Percentiles rank a stretch among this genome's conserved stretches.
Conservation (phyloP, 139 green algal genomes). For the Tetratostichococcus sp. region DNA sequence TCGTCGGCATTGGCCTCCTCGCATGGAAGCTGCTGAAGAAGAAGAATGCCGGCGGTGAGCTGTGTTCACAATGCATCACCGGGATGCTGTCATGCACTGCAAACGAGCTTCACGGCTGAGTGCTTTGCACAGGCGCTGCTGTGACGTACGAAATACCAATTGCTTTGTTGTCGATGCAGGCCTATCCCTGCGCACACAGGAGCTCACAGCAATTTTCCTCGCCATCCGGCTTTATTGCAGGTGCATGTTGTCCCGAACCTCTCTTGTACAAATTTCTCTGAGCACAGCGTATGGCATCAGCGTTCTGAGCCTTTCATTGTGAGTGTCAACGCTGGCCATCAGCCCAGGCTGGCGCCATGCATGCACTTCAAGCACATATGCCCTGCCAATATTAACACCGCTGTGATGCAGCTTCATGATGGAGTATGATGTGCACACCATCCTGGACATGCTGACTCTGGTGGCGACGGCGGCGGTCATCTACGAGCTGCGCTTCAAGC, state of each 20-base stretch:
- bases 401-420: constrained; percentile 86
- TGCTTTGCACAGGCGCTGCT: too few relatives aligned
- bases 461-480: constrained; percentile 82
- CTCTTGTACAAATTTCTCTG: too few relatives aligned
- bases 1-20: constrained; percentile 88
- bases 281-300: too few relatives aligned
- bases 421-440: constrained; percentile 99
- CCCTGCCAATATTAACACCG: neutral
- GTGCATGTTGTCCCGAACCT: too few relatives aligned
- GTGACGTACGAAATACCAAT: too few relatives aligned
- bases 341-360: too few relatives aligned
- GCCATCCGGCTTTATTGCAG: constrained; percentile 86
- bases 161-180: constrained; percentile 49
- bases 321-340: too few relatives aligned
- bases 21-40: constrained; percentile 91
- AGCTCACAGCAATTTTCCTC: constrained; percentile 91
- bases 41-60: constrained; percentile 76
- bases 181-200: constrained; percentile 85
- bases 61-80: neutral
- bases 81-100: too few relatives aligned
- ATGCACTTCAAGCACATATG: too few relatives aligned
- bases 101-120: too few relatives aligned
- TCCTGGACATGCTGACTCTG: constrained; percentile 89
- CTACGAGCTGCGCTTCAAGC: constrained; percentile 67
- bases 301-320: too few relatives aligned